Conservation (phyloP, 495 filamentous ascomycete species). For the Chaetomium fimeti region DNA sequence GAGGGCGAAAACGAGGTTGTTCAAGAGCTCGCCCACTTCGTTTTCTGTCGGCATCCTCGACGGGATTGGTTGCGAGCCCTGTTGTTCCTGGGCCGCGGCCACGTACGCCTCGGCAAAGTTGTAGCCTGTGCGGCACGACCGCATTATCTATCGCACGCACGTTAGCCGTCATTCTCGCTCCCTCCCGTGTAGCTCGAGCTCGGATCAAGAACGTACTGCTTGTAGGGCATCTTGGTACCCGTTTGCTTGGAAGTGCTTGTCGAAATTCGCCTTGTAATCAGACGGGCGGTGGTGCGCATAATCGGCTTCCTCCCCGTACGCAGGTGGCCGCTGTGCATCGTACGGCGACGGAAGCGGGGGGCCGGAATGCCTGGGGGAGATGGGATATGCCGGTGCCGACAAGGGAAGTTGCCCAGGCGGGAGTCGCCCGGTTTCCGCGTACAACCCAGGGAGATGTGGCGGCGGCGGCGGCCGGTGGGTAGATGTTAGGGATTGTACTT, state of each 20-base stretch:
- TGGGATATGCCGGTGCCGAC: conserved; percentile 44
- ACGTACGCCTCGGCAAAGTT: conserved; percentile 50
- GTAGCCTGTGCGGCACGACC: conserved; percentile 44
- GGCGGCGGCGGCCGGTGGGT: conserved; percentile 20
- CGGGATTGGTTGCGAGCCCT: conserved; percentile 47
- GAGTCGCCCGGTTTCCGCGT: conserved; percentile 42
- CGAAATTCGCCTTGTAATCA: conserved; percentile 43
- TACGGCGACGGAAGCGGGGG: conserved; percentile 42
- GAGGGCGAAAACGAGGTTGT: conserved; percentile 39
- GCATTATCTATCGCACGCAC: conserved; percentile 41
- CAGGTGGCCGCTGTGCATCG: conserved; percentile 40
- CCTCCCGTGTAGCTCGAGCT: background rate
- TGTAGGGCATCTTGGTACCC: conserved; percentile 44
- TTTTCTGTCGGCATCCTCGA: conserved; percentile 48
- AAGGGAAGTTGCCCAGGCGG: conserved; percentile 44
- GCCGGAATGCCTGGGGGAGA: conserved; percentile 41
- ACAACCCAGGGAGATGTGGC: conserved; percentile 36
- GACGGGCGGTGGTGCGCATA: conserved; percentile 34
- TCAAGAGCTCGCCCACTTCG: conserved; percentile 44
- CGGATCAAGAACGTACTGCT: conserved; percentile 35
- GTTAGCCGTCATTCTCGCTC: conserved; percentile 23
- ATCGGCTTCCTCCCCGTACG: conserved; percentile 43
- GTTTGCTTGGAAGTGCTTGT: conserved; percentile 45
- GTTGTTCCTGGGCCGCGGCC: conserved; percentile 50
- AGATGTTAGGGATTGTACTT: conserved; percentile 29